Conservation (phyloP, 805 yeast genomes). For the Metschnikowia rubicola region DNA sequence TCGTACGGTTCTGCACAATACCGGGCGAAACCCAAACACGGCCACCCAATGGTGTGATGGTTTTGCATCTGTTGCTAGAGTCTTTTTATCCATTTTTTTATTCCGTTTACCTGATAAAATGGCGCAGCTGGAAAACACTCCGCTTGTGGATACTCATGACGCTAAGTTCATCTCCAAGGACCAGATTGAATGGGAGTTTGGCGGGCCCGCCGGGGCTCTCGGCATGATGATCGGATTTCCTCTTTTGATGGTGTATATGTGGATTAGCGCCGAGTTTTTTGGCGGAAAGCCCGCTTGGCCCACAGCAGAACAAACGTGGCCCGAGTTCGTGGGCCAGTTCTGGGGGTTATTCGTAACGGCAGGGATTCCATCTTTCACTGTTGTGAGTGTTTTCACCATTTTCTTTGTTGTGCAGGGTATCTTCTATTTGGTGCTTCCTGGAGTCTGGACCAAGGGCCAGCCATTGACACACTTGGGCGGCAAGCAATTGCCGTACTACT, state of each 20-base stretch:
- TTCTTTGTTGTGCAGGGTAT: slow-evolving; percentile 67
- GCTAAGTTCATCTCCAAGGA: slow-evolving; percentile 37
- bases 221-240: slow-evolving; percentile 96
- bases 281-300: slow-evolving; percentile 74
- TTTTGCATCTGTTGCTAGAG: background rate
- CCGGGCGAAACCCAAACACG: background rate
- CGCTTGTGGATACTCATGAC: slow-evolving; percentile 12
- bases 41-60: too few relatives aligned
- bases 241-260: slow-evolving; percentile 91
- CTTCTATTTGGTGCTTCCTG: slow-evolving; percentile 84
- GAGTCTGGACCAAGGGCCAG: slow-evolving; percentile 92
- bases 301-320: slow-evolving; percentile 49
- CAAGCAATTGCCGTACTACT: slow-evolving; percentile 83
- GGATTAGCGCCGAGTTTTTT: slow-evolving; percentile 84
- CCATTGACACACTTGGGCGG: slow-evolving; percentile 79
- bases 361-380: slow-evolving; percentile 56
- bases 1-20: background rate
- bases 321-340: slow-evolving; percentile 40
- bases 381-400: slow-evolving; percentile 68
- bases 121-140: slow-evolving; percentile 3
- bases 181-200: slow-evolving; percentile 81
- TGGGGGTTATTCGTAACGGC: slow-evolving; percentile 42
- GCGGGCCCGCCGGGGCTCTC: slow-evolving; percentile 85
- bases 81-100: background rate
- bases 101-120: background rate